A percentile compares a stretch with the other conserved stretches of the same genome.
Conservation (phyloP, 305 asterid genomes). For the Coffea humblotiana region DNA sequence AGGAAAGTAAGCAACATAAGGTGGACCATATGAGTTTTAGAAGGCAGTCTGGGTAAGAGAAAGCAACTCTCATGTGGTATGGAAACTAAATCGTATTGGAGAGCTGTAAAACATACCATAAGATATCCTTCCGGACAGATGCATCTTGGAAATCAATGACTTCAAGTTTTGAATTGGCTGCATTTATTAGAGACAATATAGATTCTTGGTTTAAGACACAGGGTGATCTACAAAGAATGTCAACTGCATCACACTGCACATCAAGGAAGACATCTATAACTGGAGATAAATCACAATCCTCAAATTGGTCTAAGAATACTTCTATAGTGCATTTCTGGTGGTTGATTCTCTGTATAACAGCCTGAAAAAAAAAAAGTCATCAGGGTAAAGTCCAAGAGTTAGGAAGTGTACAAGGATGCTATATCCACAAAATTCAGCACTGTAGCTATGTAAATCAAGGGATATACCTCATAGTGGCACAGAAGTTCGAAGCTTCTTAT, state of each 20-base stretch:
- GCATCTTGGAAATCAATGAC: constrained; percentile 30
- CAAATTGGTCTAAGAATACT: constrained; percentile 24
- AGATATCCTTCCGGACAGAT: constrained; percentile 29
- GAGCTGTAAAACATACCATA: constrained; percentile 29
- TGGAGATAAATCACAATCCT: constrained; percentile 29
- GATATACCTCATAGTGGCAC: background rate
- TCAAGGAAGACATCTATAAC: constrained; percentile 20
- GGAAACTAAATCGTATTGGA: background rate
- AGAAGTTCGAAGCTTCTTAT: background rate
- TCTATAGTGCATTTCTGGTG: constrained; percentile 23
- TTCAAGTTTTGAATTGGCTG: constrained; percentile 27
- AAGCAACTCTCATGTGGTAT: background rate
- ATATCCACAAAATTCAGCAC: background rate
- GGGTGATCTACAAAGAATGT: constrained; percentile 17
- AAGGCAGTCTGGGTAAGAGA: background rate
- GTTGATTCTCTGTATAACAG: constrained; percentile 18
- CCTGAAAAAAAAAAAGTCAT: constrained; percentile 12
- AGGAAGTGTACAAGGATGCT: too few species aligned
- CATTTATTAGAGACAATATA: constrained; percentile 23
- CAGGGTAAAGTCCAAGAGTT: background rate
- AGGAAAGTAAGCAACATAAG: background rate
- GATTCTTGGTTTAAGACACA: constrained; percentile 26
- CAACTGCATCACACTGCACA: constrained; percentile 21
- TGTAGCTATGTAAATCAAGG: background rate
- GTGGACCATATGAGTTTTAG: too few species aligned